phyloP scores from a whole-genome alignment of 345 rosid genomes.

The Lepidium sativum region DNA sequence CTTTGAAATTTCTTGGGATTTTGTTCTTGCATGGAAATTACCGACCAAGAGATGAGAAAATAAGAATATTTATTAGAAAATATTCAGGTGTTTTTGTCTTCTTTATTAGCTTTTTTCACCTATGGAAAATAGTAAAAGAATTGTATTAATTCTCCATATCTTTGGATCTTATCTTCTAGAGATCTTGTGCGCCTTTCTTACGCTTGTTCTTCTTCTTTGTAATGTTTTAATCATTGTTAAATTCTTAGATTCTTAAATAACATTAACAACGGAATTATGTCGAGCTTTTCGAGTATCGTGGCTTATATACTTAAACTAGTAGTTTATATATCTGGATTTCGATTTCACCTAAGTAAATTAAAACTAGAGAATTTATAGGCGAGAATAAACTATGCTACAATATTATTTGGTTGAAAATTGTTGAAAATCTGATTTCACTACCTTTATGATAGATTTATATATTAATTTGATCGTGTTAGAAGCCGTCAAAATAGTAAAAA shows the following conservation, averaged over 20 bases:
- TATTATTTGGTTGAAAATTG: too few relatives aligned
- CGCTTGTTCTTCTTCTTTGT: slow-evolving; percentile 11
- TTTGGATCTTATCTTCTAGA: slow-evolving; percentile 16
- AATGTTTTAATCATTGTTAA: not conserved
- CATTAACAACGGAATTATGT: too few relatives aligned
- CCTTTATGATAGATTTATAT: too few relatives aligned
- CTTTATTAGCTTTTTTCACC: not conserved
- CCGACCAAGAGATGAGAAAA: not conserved
- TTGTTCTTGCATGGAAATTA: not conserved
- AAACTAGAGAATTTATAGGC: too few relatives aligned
- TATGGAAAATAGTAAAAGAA: slow-evolving; percentile 28
- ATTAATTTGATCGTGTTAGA: too few relatives aligned
- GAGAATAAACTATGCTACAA: too few relatives aligned
- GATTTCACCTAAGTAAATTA: too few relatives aligned
- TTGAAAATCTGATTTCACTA: too few relatives aligned
- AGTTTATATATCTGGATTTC: too few relatives aligned
- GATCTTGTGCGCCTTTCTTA: slow-evolving; percentile 28
- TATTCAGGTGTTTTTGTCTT: slow-evolving; percentile 31
- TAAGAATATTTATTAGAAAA: not conserved
- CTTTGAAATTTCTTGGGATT: slow-evolving; percentile 6
- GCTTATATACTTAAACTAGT: too few relatives aligned
- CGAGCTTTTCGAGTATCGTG: too few relatives aligned
- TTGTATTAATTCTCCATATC: slow-evolving; percentile 7
- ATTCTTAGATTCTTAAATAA: slow-evolving; percentile 3
- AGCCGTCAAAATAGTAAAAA: too few relatives aligned